Conservation (phyloP, 148 eudicot genomes). For the Rhododendron mucronatum region DNA sequence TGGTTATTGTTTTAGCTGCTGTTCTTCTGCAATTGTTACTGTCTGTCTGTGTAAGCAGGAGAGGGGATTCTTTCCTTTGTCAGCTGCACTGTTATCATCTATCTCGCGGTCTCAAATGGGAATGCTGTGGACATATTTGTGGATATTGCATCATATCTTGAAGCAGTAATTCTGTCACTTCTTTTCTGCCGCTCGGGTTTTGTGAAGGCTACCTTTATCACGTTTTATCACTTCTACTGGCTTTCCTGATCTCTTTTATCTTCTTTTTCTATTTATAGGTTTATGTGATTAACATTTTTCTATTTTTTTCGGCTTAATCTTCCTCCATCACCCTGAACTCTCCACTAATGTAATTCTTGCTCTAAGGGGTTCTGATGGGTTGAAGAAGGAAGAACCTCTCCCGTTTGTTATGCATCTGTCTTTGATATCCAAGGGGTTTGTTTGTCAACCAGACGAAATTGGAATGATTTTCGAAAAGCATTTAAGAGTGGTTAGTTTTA, state of each 20-base stretch:
- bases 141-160: constrained; percentile 65
- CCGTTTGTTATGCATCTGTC: constrained; percentile 74
- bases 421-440: constrained; percentile 75
- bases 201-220: not conserved
- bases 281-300: constrained; percentile 13
- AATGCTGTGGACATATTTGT: constrained; percentile 41
- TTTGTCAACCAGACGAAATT: constrained; percentile 63
- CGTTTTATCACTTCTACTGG: not conserved
- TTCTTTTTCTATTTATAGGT: not conserved
- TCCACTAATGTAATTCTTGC: constrained; percentile 65
- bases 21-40: not conserved
- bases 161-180: constrained; percentile 66
- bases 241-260: not conserved
- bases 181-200: constrained; percentile 91
- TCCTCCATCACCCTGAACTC: constrained; percentile 81
- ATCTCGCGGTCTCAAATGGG: constrained; percentile 53
- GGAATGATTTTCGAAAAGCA: constrained; percentile 78
- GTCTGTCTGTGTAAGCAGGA: constrained; percentile 41
- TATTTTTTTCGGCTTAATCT: constrained; percentile 61
- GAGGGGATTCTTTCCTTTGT: constrained; percentile 91
- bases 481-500: constrained; percentile 73
- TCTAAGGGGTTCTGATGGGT: constrained; percentile 49
- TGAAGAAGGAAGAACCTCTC: constrained; percentile 47
- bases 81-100: constrained; percentile 79
- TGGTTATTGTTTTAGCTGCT: not conserved